Percentiles rank a stretch among this genome's conserved stretches.
Evolutionary conservation across 1,284 basidiomycete genomes (phyloP).

Genomic region (Pascua guehoae): DNA sequence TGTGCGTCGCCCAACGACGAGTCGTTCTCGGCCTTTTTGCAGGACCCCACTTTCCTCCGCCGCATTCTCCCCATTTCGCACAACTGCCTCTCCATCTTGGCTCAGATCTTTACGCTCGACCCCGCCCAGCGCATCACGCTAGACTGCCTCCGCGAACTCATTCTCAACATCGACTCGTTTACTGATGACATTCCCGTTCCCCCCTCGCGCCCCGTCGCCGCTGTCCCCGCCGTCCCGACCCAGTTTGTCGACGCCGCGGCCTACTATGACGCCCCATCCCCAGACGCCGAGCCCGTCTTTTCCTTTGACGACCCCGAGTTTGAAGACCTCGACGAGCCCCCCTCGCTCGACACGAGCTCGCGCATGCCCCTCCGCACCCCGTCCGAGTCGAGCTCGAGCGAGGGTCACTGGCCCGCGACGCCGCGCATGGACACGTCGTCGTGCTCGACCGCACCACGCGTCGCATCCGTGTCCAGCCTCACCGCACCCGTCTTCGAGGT

Average conservation of each 20-base stretch:
- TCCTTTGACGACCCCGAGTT: slow-evolving; percentile 31
- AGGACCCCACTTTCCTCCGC: slow-evolving; percentile 64
- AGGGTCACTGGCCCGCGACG: slow-evolving; percentile 39
- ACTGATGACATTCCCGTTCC: slow-evolving; percentile 61
- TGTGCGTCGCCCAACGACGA: slow-evolving; percentile 67
- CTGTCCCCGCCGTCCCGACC: slow-evolving; percentile 28
- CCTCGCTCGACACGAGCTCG: slow-evolving; percentile 41
- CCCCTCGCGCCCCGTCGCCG: slow-evolving; percentile 32
- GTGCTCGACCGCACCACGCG: slow-evolving; percentile 4
- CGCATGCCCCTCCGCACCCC: slow-evolving; percentile 24
- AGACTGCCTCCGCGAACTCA: slow-evolving; percentile 59
- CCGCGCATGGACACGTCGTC: slow-evolving; percentile 24
- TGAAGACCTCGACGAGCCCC: slow-evolving; percentile 25
- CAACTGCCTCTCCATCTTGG: slow-evolving; percentile 54
- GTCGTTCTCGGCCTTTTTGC: slow-evolving; percentile 65
- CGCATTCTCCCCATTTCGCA: slow-evolving; percentile 63
- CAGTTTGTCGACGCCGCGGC: slow-evolving; percentile 17
- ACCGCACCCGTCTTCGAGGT: slow-evolving; percentile 15
- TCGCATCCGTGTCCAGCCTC: slow-evolving; percentile 16
- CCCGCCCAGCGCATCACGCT: slow-evolving; percentile 59
- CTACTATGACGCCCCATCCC: slow-evolving; percentile 18
- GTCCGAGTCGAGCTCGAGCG: slow-evolving; percentile 32
- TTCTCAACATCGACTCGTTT: slow-evolving; percentile 62
- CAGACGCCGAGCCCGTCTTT: slow-evolving; percentile 31
- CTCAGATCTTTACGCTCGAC: slow-evolving; percentile 61